Conservation (phyloP, 208 protist genomes). For the Blechomonas ayalai region DNA sequence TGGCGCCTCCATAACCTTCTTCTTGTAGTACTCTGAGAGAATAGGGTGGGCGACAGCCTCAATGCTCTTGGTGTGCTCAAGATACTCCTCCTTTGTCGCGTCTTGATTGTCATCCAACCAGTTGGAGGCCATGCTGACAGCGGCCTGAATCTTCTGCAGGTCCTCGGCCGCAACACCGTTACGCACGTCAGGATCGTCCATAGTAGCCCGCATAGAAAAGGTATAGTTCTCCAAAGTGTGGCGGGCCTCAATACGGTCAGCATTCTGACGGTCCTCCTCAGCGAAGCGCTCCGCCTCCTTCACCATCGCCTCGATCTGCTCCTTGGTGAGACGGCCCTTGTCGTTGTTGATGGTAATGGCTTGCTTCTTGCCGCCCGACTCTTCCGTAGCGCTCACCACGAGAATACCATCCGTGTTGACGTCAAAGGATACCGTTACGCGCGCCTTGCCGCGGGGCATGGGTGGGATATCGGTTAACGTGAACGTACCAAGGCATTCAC, state of each 20-base stretch:
- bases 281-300: slow-evolving; percentile 91
- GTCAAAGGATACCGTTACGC: slow-evolving; percentile 99
- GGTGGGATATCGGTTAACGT: slow-evolving; percentile 82
- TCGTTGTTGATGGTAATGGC: slow-evolving; percentile 96
- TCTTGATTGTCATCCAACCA: slow-evolving; percentile 64
- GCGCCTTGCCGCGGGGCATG: slow-evolving; percentile 89
- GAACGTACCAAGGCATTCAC: slow-evolving; percentile 94
- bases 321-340: slow-evolving; percentile 92
- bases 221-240: slow-evolving; percentile 90
- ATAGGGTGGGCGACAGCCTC: slow-evolving; percentile 90
- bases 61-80: slow-evolving; percentile 84
- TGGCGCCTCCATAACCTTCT: slow-evolving; percentile 54
- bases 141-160: slow-evolving; percentile 37
- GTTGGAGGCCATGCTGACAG: slow-evolving; percentile 29
- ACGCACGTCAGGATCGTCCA: slow-evolving; percentile 51
- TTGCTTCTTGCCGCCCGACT: slow-evolving; percentile 84
- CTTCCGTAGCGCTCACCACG: slow-evolving; percentile 93
- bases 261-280: slow-evolving; percentile 86
- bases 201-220: slow-evolving; percentile 63
- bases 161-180: slow-evolving; percentile 30
- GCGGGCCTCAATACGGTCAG: slow-evolving; percentile 87
- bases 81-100: slow-evolving; percentile 92
- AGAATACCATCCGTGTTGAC: slow-evolving; percentile 98
- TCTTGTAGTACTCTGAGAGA: slow-evolving; percentile 93
- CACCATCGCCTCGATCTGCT: slow-evolving; percentile 95